Base-by-base conservation (phyloP, 352 stramenopile species). In the Blastocystis sp. region DNA sequence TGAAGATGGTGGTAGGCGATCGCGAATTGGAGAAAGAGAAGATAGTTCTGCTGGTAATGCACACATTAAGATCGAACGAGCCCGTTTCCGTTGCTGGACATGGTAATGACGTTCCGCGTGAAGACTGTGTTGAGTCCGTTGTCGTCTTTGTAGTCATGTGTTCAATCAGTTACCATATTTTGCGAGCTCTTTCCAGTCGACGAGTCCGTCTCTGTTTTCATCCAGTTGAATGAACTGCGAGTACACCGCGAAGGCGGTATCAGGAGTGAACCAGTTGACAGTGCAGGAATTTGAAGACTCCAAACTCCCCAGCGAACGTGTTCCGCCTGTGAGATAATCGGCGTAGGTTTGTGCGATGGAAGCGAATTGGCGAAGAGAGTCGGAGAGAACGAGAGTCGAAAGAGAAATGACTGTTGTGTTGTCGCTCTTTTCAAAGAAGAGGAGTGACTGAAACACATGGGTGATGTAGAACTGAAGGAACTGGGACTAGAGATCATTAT, bases 381-480 rank as follows among this genome's bases (percentile, higher is more conserved):
- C 24, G 24, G 67, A 78, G 21, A 34, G 27, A 11, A 78, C 32
- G 7, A 78, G 27, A 32, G 38, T n/a, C 18, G 18, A 27, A 16
- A 78, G 8, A 0, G 6, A n/a, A 29, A 78, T 29, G 18, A 11
- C 16, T 44, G 46, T n/a, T 16, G 29, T 16, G 9, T 57, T 16
- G 8, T 61, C 51, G 1, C 21, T 21, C 11, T 14, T n/a, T 44
- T 56, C 16, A 46, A 78, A 78, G 42, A 78, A 78, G 46, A 78
- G 44, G 21, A 78, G 49, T 16, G 34, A 56, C 2, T 63, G 21
- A 4, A 63, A 18, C 16, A 78, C 42, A 42, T 78, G 46, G 4
- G 44, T 78, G 16, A 29, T 32, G 24, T 78, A 78, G 27, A 78
- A 78, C 21, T 78, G 67, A 34, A 78, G 38, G 38, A 78, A 78